Base-by-base conservation (phyloP, 1,284 basidiomycete genomes). In the Malassezia brasiliensis region DNA sequence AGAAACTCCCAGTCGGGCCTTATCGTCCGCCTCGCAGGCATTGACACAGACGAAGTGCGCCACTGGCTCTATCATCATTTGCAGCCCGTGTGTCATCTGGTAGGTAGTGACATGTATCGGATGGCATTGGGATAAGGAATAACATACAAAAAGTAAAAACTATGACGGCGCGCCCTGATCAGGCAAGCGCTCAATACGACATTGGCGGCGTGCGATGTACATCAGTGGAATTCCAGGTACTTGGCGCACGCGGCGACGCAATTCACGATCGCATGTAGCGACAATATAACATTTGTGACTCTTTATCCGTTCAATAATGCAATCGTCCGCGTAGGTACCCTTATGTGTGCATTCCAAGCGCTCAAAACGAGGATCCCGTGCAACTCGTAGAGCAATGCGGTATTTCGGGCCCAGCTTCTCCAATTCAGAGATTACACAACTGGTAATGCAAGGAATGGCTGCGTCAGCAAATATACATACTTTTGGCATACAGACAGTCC, bases 401-500 rank as follows among this genome's bases (percentile, higher is more conserved):
- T 96, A 99, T 68, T 89, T 86, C 47, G 90, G 90, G 0, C 94
- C 94, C 4, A 99, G 79, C 77, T 96, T 96, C 77, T 99, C 94
- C 67, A 99, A 78, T 75, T 99, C 94, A 4, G 90, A 91, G 78
- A 98, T 85, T 8, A 98, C 94, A 69, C 94, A 99, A 75, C 96
- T 91, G 17, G 94, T 96, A 28, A 99, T 88, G 67, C 91, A 96
- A 0, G 94, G 94, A 66, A 96, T 96, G 75, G 89, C 91, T 93
- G 72, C 22, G 31, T 31, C 5, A 20, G 20, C 14, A 17, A 40
- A 25, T 22, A 19, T 9, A 78, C 86, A 62, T 68, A 93, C 91
- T 93, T 79, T 98, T 96, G n/a, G 94, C 94, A 77, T 89, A 96
- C 12, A 99, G 79, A 68, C 91, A 96, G 75, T 98, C 94, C 91